Evolutionary conservation across 164 flowering plant genomes (phyloP).

Genomic region (Nymphaea thermarum): DNA sequence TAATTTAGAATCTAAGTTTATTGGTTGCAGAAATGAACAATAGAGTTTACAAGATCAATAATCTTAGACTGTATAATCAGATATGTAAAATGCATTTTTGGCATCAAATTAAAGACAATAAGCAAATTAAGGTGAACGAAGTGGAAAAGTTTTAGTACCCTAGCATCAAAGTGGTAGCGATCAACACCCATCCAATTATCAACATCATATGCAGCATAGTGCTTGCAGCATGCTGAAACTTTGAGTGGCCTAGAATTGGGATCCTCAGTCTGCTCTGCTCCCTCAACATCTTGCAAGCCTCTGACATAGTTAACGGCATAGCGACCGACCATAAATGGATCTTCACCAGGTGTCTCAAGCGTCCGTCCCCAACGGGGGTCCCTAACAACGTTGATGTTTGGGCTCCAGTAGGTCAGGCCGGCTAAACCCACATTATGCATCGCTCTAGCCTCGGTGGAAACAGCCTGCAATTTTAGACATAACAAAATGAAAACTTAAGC

Average conservation of each 20-base stretch:
- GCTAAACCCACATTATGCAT: conserved; percentile 76
- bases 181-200: conserved; percentile 63
- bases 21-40: too few relatives aligned
- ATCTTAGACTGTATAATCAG: too few relatives aligned
- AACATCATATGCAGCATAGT: conserved; percentile 75
- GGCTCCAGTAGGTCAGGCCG: conserved; percentile 78
- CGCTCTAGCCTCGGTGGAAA: conserved; percentile 78
- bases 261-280: conserved; percentile 6
- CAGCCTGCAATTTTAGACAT: conserved; percentile 19
- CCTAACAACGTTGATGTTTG: conserved; percentile 62
- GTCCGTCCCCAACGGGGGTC: conserved; percentile 88
- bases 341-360: conserved; percentile 81
- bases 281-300: conserved; percentile 47
- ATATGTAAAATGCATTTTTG: too few relatives aligned
- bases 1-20: too few relatives aligned
- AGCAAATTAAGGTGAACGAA: too few relatives aligned
- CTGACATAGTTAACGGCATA: conserved; percentile 54
- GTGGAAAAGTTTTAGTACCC: conserved; percentile 17
- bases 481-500: background rate
- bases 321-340: conserved; percentile 38
- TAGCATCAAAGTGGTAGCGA: conserved; percentile 65
- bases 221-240: conserved; percentile 79
- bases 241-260: conserved; percentile 26
- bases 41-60: too few relatives aligned
- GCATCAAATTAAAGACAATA: background rate